Percentiles rank a stretch among this genome's conserved stretches.
Evolutionary conservation across 768 basidiomycete genomes (phyloP).

Genomic region (Strobilomyces dryophilus): DNA sequence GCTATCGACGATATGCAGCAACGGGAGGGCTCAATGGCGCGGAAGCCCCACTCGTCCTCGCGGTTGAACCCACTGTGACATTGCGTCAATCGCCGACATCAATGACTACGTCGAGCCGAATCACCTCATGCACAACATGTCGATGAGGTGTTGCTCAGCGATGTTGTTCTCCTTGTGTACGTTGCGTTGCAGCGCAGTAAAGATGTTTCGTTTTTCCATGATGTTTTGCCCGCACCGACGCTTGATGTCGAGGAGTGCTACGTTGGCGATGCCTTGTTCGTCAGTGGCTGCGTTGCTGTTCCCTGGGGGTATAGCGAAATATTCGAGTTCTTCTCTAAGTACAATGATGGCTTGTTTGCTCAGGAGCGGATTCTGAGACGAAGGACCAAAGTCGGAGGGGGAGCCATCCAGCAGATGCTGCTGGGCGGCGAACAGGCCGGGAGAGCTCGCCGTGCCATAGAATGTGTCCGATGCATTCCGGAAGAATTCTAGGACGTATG

Average conservation of each 20-base stretch:
- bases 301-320: conserved; percentile 91
- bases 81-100: conserved; percentile 8
- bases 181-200: conserved; percentile 96
- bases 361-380: conserved; percentile 85
- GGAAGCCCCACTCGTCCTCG: conserved; percentile 98
- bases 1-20: conserved; percentile 99
- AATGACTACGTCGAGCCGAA: background rate
- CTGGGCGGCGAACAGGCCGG: conserved; percentile 75
- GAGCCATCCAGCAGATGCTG: conserved; percentile 71
- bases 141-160: conserved; percentile 98
- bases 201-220: conserved; percentile 88
- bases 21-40: conserved; percentile 90
- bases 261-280: conserved; percentile 76
- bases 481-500: conserved; percentile 92
- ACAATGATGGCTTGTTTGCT: conserved; percentile 98
- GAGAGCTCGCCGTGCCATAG: conserved; percentile 75
- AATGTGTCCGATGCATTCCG: conserved; percentile 81
- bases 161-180: conserved; percentile 99
- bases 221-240: conserved; percentile 82
- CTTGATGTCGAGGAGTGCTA: conserved; percentile 74
- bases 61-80: conserved; percentile 78
- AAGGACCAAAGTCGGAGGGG: conserved; percentile 54
- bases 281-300: conserved; percentile 60
- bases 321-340: conserved; percentile 95
- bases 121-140: conserved; percentile 99